Evolutionary conservation across 768 basidiomycete genomes (phyloP).

Genomic region (Favolaschia claudopus): DNA sequence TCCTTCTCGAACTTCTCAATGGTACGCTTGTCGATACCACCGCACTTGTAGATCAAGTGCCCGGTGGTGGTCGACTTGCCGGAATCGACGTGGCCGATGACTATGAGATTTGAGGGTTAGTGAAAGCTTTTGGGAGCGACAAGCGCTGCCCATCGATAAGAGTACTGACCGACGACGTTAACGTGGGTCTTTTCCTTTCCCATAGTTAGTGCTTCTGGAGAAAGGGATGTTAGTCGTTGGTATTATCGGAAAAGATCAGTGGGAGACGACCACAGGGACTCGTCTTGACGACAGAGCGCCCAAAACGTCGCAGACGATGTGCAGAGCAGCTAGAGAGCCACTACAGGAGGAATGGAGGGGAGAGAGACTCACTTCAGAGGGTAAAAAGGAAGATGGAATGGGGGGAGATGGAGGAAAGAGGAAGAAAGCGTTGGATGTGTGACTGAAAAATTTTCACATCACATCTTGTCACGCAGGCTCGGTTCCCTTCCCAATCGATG

Average conservation of each 20-base stretch:
- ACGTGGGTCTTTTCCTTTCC: conserved; percentile 97
- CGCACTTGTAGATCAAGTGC: conserved; percentile 99
- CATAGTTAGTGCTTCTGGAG: conserved; percentile 74
- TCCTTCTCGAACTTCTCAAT: conserved; percentile 99
- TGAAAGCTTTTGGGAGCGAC: no score
- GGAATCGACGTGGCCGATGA: conserved; percentile 99
- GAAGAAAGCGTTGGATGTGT: conserved; percentile 49
- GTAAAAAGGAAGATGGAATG: conserved; percentile 40
- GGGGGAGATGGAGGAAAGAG: conserved; percentile 56
- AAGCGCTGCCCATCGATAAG: conserved; percentile 41
- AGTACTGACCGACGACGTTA: conserved; percentile 91
- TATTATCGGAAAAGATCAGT: conserved; percentile 39
- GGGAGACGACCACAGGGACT: conserved; percentile 18
- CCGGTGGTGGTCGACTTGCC: conserved; percentile 99
- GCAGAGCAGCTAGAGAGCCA: not conserved
- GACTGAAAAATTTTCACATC: conserved; percentile 44
- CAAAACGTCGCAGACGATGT: not conserved
- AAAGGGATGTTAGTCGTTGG: conserved; percentile 33
- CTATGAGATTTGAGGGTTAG: conserved; percentile 51
- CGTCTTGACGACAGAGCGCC: not conserved
- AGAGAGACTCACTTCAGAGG: conserved; percentile 44
- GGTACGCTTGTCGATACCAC: conserved; percentile 99
- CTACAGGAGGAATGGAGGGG: not conserved
- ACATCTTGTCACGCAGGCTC: no score
- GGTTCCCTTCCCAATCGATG: not conserved